A percentile compares a stretch with the other conserved stretches of the same genome.
phyloP scores from a whole-genome alignment of 2,329 filamentous ascomycete genomes.

The Neurospora sp. region DNA sequence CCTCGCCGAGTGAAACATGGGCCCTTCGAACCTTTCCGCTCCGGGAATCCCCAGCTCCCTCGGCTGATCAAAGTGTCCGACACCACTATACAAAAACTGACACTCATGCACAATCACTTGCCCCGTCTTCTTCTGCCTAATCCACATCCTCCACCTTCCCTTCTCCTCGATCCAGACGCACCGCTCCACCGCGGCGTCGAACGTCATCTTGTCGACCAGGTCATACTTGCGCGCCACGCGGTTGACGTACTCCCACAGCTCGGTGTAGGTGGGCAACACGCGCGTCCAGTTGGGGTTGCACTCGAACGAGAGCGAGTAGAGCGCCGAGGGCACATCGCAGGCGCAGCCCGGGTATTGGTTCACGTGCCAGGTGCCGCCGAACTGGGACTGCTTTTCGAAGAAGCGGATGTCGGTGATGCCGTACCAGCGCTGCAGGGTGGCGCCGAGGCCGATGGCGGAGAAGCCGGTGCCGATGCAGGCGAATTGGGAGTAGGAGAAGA shows the following conservation, averaged over 20 bases:
- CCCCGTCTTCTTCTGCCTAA: constrained; percentile 18
- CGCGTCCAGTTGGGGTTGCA: constrained; percentile 52
- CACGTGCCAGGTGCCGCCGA: constrained; percentile 56
- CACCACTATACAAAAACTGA: constrained; percentile 29
- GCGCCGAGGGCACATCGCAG: constrained; percentile 48
- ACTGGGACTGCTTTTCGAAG: constrained; percentile 46
- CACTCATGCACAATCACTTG: constrained; percentile 25
- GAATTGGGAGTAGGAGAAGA: constrained; percentile 27
- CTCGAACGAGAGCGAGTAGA: constrained; percentile 53
- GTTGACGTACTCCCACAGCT: constrained; percentile 49
- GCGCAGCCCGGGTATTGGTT: constrained; percentile 50
- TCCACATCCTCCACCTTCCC: constrained; percentile 25
- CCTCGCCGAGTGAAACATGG: constrained; percentile 23
- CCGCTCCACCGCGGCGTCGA: constrained; percentile 27
- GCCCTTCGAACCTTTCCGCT: constrained; percentile 20
- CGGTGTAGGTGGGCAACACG: constrained; percentile 43
- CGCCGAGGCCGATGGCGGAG: constrained; percentile 52
- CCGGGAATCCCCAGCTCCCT: constrained; percentile 24
- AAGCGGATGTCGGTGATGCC: constrained; percentile 49
- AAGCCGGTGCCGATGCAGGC: constrained; percentile 49
- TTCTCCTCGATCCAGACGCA: constrained; percentile 29
- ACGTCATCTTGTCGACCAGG: constrained; percentile 28
- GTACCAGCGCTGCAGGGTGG: constrained; percentile 46
- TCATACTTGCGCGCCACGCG: constrained; percentile 37
- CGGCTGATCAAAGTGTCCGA: constrained; percentile 26